These are phyloP conservation scores for Penicillium oxalicum DNA, from an alignment of 2,329 filamentous ascomycete genomes.

Conservation along the genomic window DNA sequence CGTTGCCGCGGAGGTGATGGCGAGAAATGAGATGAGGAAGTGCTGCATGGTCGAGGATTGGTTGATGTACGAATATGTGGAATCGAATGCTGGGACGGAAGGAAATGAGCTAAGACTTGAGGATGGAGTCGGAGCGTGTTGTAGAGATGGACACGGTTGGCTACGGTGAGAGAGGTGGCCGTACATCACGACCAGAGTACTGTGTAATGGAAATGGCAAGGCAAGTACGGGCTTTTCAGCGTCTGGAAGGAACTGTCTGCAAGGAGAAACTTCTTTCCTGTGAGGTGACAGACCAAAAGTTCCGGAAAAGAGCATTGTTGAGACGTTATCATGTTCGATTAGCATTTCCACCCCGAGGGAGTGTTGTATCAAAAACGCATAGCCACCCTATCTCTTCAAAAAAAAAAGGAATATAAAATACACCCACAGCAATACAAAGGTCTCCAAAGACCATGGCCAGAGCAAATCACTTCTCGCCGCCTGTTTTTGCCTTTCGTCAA, in stretches of 20 bases:
- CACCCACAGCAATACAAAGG: slow-evolving; percentile 16
- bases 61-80: not conserved
- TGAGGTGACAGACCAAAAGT: too few species aligned
- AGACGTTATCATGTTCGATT: slow-evolving; percentile 9
- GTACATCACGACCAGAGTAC: too few species aligned
- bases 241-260: too few species aligned
- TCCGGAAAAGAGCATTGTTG: not conserved
- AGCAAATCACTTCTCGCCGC: slow-evolving; percentile 16
- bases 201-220: not conserved
- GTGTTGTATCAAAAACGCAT: not conserved
- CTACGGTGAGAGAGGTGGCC: too few species aligned
- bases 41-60: slow-evolving; percentile 8
- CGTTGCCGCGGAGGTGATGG: slow-evolving; percentile 4
- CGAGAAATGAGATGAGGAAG: not conserved
- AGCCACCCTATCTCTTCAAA: slow-evolving; percentile 2
- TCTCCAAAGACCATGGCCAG: slow-evolving; percentile 14
- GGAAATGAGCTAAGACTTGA: not conserved
- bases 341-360: not conserved
- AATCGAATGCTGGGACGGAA: not conserved
- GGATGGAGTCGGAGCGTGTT: not conserved
- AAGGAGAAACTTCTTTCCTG: too few species aligned
- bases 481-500: not conserved
- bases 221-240: not conserved
- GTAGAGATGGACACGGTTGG: not conserved
- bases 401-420: slow-evolving; percentile 8